Base-by-base conservation (phyloP, 495 filamentous ascomycete species). In the Aspergillus olivimuriae region DNA sequence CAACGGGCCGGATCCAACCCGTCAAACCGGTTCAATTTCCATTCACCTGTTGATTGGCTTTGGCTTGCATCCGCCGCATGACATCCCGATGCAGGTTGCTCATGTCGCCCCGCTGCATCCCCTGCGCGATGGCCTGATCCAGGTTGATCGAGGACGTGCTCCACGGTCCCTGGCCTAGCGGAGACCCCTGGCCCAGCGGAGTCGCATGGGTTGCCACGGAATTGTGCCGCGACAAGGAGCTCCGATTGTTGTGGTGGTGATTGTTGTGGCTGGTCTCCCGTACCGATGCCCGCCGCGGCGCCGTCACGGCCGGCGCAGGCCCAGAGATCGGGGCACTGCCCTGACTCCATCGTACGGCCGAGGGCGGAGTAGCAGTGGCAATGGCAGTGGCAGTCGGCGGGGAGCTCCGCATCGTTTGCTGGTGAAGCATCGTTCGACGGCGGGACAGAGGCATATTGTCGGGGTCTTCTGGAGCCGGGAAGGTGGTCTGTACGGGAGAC, bases 41-140 rank as follows among this genome's bases (percentile, higher is more conserved):
- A 19, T 48, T 52, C 10, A 45, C 47, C 16, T 57, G 50, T 36
- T 70, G 69, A 55, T 81, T 86, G 2, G 83, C 84, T 15, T 69
- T 69, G 16, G 80, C 76, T 66, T 95, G 91, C 83, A 97, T 84
- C 59, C 73, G 78, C 51, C 87, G 70, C 76, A 97, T 75, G 1
- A 86, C 88, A 45, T 91, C 81, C 39, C 83, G 71, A 62, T 97
- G 91, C 31, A 82, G 70, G 33, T 87, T 85, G 26, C 83, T 68
- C 74, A 94, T 80, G 48, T 81, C 78, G 0, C 82, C 80, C 8
- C 78, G 80, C 34, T 87, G 73, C 87, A 94, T 92, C 43, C 80
- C 73, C 51, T 81, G 76, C 39, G 88, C 86, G 46, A 86, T 77
- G 38, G 73, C 69, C 34, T 71, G 75, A 51, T 44, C 59, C 56